phyloP scores from a whole-genome alignment of 495 filamentous ascomycete genomes.

The Penicillium longicatenatum region DNA sequence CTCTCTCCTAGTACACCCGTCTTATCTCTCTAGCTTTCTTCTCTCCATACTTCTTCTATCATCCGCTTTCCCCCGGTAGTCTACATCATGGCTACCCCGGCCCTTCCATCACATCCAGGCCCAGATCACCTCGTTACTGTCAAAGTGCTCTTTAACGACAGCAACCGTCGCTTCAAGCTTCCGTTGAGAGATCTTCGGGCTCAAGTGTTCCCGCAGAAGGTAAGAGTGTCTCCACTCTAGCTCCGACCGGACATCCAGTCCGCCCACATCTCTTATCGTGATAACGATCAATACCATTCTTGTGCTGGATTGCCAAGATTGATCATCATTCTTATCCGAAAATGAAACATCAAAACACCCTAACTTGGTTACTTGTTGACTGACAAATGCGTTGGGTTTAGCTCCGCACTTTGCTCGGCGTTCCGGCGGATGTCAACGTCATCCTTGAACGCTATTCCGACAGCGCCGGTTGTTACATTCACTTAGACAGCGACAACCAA shows the following conservation, averaged over 20 bases:
- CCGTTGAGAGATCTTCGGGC: slow-evolving; percentile 82
- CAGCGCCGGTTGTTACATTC: slow-evolving; percentile 78
- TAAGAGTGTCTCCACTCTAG: slow-evolving; percentile 55
- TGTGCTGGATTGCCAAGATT: slow-evolving; percentile 2
- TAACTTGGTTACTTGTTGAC: slow-evolving; percentile 11
- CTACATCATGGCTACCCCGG: slow-evolving; percentile 37
- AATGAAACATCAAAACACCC: not conserved
- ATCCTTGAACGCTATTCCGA: slow-evolving; percentile 96
- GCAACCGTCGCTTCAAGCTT: slow-evolving; percentile 85
- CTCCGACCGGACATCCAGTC: slow-evolving; percentile 33
- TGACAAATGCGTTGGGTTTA: slow-evolving; percentile 41
- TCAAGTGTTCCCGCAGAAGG: slow-evolving; percentile 78
- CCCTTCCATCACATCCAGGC: slow-evolving; percentile 34
- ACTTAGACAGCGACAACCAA: slow-evolving; percentile 73
- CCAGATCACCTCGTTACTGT: slow-evolving; percentile 80
- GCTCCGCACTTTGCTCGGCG: slow-evolving; percentile 73
- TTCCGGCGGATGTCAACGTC: slow-evolving; percentile 67
- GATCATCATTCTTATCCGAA: slow-evolving; percentile 6
- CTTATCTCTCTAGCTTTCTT: slow-evolving; percentile 18
- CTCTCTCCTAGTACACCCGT: not conserved
- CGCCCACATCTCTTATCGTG: slow-evolving; percentile 26
- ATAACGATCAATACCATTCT: slow-evolving; percentile 13
- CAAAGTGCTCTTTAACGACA: slow-evolving; percentile 75
- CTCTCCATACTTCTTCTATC: slow-evolving; percentile 11
- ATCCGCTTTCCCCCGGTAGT: slow-evolving; percentile 11